phyloP scores from a whole-genome alignment of 148 eudicot species.

The Nepenthes gracilis region DNA sequence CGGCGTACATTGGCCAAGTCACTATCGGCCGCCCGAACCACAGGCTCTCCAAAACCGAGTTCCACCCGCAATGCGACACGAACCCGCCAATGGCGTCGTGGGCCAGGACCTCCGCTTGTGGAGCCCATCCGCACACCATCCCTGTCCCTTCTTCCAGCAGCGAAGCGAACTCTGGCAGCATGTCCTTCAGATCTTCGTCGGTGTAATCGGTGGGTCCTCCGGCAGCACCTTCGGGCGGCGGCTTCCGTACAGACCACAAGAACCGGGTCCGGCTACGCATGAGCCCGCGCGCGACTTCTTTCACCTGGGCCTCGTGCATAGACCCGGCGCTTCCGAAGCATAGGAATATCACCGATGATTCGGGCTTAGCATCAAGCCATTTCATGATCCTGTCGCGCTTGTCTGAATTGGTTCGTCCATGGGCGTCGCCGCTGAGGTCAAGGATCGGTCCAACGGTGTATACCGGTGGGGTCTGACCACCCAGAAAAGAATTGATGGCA shows the following conservation, averaged over 20 bases:
- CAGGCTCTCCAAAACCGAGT: conserved; percentile 13
- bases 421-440: not conserved
- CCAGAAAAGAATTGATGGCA: conserved; percentile 2
- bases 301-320: conserved; percentile 8
- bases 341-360: conserved; percentile 12
- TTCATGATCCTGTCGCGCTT: conserved; percentile 2
- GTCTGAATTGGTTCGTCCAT: not conserved
- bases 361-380: conserved; percentile 8
- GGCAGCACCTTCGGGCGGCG: not conserved
- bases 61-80: conserved; percentile 19
- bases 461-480: conserved; percentile 4
- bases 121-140: conserved; percentile 20
- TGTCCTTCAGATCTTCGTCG: not conserved
- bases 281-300: conserved; percentile 13
- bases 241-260: conserved; percentile 15
- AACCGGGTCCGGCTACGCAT: conserved; percentile 8
- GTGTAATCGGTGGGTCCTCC: conserved; percentile 1
- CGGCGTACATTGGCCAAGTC: conserved; percentile 16
- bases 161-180: not conserved
- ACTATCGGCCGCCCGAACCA: conserved; percentile 11
- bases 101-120: conserved; percentile 4
- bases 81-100: conserved; percentile 1
- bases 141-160: conserved; percentile 10
- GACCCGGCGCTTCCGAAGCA: conserved; percentile 16
- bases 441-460: conserved; percentile 15